Base-by-base conservation (phyloP, 352 stramenopile genomes). In the Phytophthora uliginosa region DNA sequence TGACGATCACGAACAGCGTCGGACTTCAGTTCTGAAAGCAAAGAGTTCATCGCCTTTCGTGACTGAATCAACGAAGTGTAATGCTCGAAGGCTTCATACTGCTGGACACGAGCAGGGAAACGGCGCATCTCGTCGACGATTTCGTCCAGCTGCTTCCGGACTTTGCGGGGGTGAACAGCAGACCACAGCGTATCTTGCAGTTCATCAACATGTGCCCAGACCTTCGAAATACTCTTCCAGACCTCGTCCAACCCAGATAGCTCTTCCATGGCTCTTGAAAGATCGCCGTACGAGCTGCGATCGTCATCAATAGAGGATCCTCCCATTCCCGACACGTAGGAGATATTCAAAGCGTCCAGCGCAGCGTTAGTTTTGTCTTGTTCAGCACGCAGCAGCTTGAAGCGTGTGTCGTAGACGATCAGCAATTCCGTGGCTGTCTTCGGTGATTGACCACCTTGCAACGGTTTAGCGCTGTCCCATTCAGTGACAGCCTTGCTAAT, bases 1-100 rank as follows among this genome's bases (percentile, higher is more conserved):
- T 99, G 98, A 0, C 98, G 89, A 48, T 99, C 97, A 57, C 99
- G 98, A 73, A 99, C 97, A 6, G 98, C 95, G 62, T 99, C 98
- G 2, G 98, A 99, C 65, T 99, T 99, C 12, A 99, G 80, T 63
- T 99, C 98, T 33, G 94, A 94, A 6, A 99, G 75, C 28, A 99
- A 77, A 31, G 88, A 83, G 66, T 99, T 98, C 58, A 98, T 98
- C 63, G 84, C 75, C 50, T 99, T 95, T 70, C 98, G 99, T 5
- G 81, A 77, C 52, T 99, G 95, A 42, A 99, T 92, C 42, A 90
- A 89, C n/a, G 97, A 86, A 22, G 98, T 82, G 8, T 99, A 91
- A 52, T 98, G 83, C 56, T 96, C 98, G 76, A 99, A 99, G 34
- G 97, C 96, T 88, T 99, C 97, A 71, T 99, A 99, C 81, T 99